Base-by-base conservation (phyloP, 2,329 filamentous ascomycete species). In the Parastagonospora avenae region DNA sequence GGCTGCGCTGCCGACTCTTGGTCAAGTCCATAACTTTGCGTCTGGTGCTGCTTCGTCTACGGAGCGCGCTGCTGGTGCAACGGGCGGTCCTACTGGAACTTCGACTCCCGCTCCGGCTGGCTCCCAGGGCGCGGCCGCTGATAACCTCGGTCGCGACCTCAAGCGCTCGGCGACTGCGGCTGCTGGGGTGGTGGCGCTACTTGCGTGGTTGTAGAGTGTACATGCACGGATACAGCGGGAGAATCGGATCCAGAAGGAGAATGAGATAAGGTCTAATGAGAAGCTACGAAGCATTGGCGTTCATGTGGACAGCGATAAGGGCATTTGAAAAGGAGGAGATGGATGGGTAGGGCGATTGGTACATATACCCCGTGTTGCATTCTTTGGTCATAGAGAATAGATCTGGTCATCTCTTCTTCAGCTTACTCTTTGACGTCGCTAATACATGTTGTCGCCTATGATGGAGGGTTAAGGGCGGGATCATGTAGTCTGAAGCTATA, bases 1-100 rank as follows among this genome's bases (percentile, higher is more conserved):
- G 57, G 85, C 87, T 2, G 73, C 82, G 10, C 79, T 95, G 19
- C 91, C 92, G 0, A 86, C 83, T 2, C 61, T 94, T 7, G 89
- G 87, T 10, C 70, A 73, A 55, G 65, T 59, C 11, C 67, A 66
- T 46, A 55, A 67, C 19, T 60, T 51, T 28, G 28, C 32, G 45
- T 39, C 52, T 8, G 54, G 50, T 1, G 35, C 48, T 1, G 44
- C 47, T 24, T 24, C 19, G 19, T 24, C 19, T 24, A 24, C 19
- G 3, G 19, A 24, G 4, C 43, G 41, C 32, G 42, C 55, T 3
- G 54, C 51, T n/a, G 39, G 15, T 15, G 27, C 39, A 7, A 30
- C 39, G 2, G 29, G 11, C 8, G 24, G 3, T 7, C 27, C 41
- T 8, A 40, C 41, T n/a, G 48, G 48, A 2, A 29, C 41, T 4